These are phyloP conservation scores for Potentilla sterilis DNA, from an alignment of 306 rosid genomes.

Conservation along the genomic window DNA sequence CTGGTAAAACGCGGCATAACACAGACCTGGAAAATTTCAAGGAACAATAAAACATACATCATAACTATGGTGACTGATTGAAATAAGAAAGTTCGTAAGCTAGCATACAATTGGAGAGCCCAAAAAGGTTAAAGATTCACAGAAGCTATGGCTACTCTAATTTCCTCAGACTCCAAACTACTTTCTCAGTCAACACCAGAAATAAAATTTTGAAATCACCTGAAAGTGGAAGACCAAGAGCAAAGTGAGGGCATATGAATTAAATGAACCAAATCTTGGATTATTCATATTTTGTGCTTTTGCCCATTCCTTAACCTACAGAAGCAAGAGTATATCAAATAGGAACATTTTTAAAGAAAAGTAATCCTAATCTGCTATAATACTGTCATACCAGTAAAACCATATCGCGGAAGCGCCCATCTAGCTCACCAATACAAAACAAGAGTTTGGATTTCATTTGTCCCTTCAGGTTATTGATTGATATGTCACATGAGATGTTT, in stretches of 20 bases:
- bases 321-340: conserved; percentile 36
- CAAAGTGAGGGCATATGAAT: conserved; percentile 78
- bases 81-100: not conserved
- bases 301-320: conserved; percentile 97
- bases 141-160: not conserved
- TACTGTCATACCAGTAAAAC: conserved; percentile 69
- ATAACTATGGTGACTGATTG: not conserved
- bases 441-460: conserved; percentile 79
- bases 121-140: not conserved
- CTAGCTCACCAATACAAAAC: conserved; percentile 64
- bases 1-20: not conserved
- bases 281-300: conserved; percentile 77
- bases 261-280: conserved; percentile 69
- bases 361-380: conserved; percentile 23
- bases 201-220: conserved; percentile 45
- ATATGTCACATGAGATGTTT: conserved; percentile 78
- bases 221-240: conserved; percentile 92
- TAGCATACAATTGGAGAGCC: not conserved
- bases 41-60: not conserved
- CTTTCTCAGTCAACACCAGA: conserved; percentile 2
- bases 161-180: not conserved
- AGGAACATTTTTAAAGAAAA: conserved; percentile 25
- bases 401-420: conserved; percentile 73
- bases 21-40: not conserved
- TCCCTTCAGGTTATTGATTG: conserved; percentile 74